These are phyloP conservation scores for Acanthamoeba triangularis DNA, from an alignment of 208 protist species.

Conservation along the genomic window DNA sequence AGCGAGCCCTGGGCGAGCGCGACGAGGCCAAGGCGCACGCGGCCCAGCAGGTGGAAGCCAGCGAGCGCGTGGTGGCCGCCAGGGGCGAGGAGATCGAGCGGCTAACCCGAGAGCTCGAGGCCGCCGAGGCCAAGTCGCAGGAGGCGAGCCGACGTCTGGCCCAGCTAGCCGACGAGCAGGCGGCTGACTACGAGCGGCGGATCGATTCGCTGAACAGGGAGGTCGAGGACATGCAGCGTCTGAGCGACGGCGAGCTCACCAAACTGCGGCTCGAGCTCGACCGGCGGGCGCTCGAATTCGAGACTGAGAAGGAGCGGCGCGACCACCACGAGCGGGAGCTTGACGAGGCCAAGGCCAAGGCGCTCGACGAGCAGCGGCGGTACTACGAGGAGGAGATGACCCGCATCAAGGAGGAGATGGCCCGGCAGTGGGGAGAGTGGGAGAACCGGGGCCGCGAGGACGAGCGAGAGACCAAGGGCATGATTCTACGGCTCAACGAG, in stretches of 20 bases:
- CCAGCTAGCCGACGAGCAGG: not conserved
- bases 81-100: not conserved
- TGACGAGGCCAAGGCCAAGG: not conserved
- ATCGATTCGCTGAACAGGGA: not conserved
- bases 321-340: not conserved
- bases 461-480: constrained; percentile 18
- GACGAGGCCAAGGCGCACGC: not conserved
- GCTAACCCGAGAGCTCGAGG: not conserved
- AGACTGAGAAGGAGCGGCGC: not conserved
- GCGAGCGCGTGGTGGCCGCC: not conserved
- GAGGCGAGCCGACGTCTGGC: too few relatives aligned
- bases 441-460: not conserved
- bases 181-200: not conserved
- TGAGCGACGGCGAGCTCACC: not conserved
- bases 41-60: not conserved
- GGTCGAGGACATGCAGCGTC: not conserved
- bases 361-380: constrained; percentile 9
- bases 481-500: constrained; percentile 41
- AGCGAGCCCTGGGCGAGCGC: too few relatives aligned
- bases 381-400: constrained; percentile 56
- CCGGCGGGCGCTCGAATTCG: not conserved
- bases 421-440: constrained; percentile 31
- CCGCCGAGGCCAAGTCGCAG: not conserved
- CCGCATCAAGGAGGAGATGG: constrained; percentile 60
- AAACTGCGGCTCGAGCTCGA: not conserved